Evolutionary conservation across 2,329 filamentous ascomycete genomes (phyloP), one percentile per base, ranked within the genome.

Genomic region (Talaromyces sp.): DNA sequence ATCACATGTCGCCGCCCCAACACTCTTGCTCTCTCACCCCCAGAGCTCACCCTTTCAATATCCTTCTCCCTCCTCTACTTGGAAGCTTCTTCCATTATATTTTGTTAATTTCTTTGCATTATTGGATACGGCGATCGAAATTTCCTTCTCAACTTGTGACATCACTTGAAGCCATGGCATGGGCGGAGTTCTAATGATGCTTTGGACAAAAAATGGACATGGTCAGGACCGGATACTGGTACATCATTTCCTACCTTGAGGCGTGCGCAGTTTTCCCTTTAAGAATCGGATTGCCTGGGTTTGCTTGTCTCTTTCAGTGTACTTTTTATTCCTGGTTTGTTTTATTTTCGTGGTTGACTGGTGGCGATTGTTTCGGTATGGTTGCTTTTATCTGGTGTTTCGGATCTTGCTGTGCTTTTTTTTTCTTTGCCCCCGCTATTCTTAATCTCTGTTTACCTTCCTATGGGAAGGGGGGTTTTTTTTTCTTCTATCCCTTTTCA

Each of bases 131-230:
- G 60, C 22, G 59, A 62, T 51, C 62, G 61, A 62, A 59, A 62
- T 66, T 67, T 27, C 60, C 57, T 64, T 64, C 64, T 65, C 65
- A 58, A 66, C 66, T 67, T 67, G 62, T 65, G 62, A 62, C 65
- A 63, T 64, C 42, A 62, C 60, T 59, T 59, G 65, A 67, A 66
- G 64, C 63, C 65, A 68, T 62, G 73, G 72, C 73, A 75, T 74
- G 71, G 72, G 64, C 69, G 70, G 73, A 63, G 72, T 75, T 72
- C 73, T 75, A 65, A 74, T 70, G 72, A 75, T 74, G 68, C 70
- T 70, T 72, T 68, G 72, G 73, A 67, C 65, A 61, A 73, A 36
- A 74, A 73, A 71, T 66, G 70, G 68, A 72, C 66, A 67, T 51
- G 70, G 60, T 67, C 65, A 70, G 63, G 69, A 70, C 67, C 63